Evolutionary conservation across 2,329 filamentous ascomycete genomes (phyloP), one percentile per base, ranked within the genome.

Genomic region (Cordyceps cateniannulata): DNA sequence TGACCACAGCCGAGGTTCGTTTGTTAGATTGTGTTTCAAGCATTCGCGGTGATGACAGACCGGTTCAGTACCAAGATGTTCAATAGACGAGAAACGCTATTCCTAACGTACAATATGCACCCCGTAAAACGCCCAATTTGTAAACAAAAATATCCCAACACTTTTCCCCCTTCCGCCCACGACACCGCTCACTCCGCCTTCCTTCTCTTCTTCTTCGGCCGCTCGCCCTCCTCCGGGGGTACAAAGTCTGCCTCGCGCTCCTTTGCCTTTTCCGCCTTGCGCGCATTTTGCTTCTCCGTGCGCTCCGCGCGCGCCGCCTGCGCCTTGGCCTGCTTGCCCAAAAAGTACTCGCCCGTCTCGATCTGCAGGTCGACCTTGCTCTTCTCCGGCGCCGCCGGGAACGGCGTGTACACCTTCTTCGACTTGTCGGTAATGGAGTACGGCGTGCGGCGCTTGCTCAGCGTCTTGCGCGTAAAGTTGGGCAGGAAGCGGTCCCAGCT

Each of bases 331-430:
- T 93, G 86, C 80, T 96, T 96, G 71, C 88, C 87, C 71, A 99
- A 76, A 75, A 98, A 98, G 78, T 96, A 99, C 78, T 98, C 93
- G 77, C 95, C 93, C 68, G 86, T 93, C 81, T 99, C 95, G 79
- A 99, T 96, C 82, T 99, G 93, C 75, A 92, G 77, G 76, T 99
- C 95, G 68, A 99, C 85, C 85, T 98, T 99, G 85, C 93, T 97
- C 90, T 96, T 96, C 82, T 99, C 93, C 66, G 93, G 92, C 48
- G 92, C 85, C 7, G 95, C 95, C 53, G 95, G 95, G 86, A 99
- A 99, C 10, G 95, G 93, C 66, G 96, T 99, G 81, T 97, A 99
- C 14, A 81, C 76, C 83, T 96, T 98, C 84, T 93, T 96, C 72
- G 80, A 76, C 83, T 99, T 99, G 80, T 99, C 93, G 59, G 85